Evolutionary conservation across 1,284 basidiomycete species (phyloP).

Genomic region (Apiotrichum montevideense): DNA sequence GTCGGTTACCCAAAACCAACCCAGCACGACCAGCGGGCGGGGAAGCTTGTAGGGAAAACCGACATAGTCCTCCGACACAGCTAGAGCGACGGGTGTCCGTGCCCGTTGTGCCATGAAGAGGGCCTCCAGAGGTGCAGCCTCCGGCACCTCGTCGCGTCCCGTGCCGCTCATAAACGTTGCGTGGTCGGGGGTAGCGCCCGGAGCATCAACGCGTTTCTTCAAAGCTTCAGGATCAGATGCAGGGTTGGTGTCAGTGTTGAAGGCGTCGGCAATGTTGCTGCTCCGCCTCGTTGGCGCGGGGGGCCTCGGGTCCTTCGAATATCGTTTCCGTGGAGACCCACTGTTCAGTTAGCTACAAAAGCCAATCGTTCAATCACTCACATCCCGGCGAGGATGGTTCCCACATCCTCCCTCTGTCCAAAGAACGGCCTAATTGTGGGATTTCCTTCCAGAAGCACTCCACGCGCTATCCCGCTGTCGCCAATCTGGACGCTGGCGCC

Average conservation of each 20-base stretch:
- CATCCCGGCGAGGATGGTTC: conserved; percentile 32
- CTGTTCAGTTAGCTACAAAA: background rate
- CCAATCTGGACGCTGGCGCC: conserved; percentile 39
- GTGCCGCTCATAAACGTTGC: background rate
- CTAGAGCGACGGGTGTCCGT: conserved; percentile 35
- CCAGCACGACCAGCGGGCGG: conserved; percentile 33
- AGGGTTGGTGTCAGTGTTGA: background rate
- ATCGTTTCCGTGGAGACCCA: background rate
- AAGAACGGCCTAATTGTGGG: conserved; percentile 26
- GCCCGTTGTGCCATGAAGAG: conserved; percentile 36
- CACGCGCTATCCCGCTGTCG: conserved; percentile 33
- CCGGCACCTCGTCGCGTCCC: background rate
- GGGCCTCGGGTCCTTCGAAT: background rate
- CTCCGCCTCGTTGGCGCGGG: background rate
- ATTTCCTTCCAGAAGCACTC: conserved; percentile 38
- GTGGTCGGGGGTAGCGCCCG: background rate
- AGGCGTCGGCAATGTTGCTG: background rate
- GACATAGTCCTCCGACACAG: conserved; percentile 33
- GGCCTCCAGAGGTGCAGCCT: conserved; percentile 28
- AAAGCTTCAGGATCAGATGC: background rate
- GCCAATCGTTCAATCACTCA: conserved; percentile 15
- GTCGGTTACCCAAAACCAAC: conserved; percentile 45
- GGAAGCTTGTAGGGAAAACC: conserved; percentile 36
- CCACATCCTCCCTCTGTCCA: conserved; percentile 24
- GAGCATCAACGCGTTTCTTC: background rate